A percentile compares a stretch with the other conserved stretches of the same genome.
Conservation (phyloP, 164 flowering plant species). For the Vitis riparia region DNA sequence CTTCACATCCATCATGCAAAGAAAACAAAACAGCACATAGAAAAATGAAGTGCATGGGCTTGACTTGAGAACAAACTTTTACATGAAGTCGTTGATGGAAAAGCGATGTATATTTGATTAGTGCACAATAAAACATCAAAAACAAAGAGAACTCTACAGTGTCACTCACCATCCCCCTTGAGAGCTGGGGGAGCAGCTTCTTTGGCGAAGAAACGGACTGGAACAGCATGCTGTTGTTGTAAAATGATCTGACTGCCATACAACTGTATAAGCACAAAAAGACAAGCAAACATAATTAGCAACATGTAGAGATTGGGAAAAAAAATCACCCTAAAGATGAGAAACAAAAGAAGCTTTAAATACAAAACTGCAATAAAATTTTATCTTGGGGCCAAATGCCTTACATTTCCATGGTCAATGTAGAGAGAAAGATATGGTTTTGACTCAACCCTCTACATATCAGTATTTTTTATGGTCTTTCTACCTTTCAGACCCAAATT, state of each 20-base stretch:
- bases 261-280: conserved; percentile 37
- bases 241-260: conserved; percentile 44
- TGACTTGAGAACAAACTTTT: too few relatives aligned
- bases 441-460: too few relatives aligned
- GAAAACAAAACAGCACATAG: too few relatives aligned
- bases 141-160: not conserved
- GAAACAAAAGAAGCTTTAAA: not conserved
- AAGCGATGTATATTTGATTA: not conserved
- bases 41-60: too few relatives aligned
- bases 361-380: not conserved
- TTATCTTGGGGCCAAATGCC: not conserved
- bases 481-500: too few relatives aligned
- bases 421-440: not conserved
- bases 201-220: conserved; percentile 74
- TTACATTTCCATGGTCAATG: not conserved
- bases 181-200: conserved; percentile 57
- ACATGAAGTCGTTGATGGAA: not conserved
- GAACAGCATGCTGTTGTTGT: conserved; percentile 43
- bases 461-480: too few relatives aligned
- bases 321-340: not conserved
- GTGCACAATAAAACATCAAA: not conserved
- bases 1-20: too few relatives aligned
- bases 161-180: conserved; percentile 86
- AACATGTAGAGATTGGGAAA: not conserved
- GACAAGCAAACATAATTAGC: not conserved